Conservation (phyloP, 768 basidiomycete species). For the Termitomyces sp. region DNA sequence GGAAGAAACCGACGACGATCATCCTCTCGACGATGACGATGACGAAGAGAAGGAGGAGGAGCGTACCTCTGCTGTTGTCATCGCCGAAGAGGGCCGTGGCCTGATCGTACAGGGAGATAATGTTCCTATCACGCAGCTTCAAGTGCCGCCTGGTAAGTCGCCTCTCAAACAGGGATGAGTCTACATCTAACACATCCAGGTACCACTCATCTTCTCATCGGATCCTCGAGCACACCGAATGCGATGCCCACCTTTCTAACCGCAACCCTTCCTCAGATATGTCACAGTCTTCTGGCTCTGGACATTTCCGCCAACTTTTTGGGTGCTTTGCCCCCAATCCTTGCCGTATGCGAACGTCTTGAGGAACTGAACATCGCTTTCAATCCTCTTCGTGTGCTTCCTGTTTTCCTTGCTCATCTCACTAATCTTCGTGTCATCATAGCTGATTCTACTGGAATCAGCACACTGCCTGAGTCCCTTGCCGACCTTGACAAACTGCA, state of each 20-base stretch:
- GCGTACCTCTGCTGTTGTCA: constrained; percentile 71
- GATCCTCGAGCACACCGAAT: constrained; percentile 76
- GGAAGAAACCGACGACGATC: constrained; percentile 40
- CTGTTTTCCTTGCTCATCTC: constrained; percentile 79
- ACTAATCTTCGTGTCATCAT: constrained; percentile 81
- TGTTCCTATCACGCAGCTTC: constrained; percentile 56
- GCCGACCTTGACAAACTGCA: constrained; percentile 77
- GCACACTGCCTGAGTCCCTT: constrained; percentile 72
- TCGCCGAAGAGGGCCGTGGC: constrained; percentile 85
- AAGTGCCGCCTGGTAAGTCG: constrained; percentile 69
- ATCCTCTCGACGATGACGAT: constrained; percentile 43
- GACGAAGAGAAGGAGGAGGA: constrained; percentile 60
- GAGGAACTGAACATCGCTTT: constrained; percentile 94
- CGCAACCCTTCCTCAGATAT: constrained; percentile 67
- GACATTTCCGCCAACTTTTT: constrained; percentile 92
- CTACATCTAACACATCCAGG: constrained; percentile 43
- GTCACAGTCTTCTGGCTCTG: constrained; percentile 79
- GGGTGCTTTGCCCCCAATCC: constrained; percentile 76
- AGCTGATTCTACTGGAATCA: constrained; percentile 87
- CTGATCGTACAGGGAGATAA: constrained; percentile 75
- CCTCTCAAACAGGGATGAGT: constrained; percentile 1
- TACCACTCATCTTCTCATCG: constrained; percentile 91
- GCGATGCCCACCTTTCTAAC: constrained; percentile 76
- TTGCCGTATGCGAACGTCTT: constrained; percentile 76
- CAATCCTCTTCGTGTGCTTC: constrained; percentile 91